These are phyloP conservation scores for Talaromyces sp. DNA, from an alignment of 2,329 filamentous ascomycete species.

Conservation along the genomic window DNA sequence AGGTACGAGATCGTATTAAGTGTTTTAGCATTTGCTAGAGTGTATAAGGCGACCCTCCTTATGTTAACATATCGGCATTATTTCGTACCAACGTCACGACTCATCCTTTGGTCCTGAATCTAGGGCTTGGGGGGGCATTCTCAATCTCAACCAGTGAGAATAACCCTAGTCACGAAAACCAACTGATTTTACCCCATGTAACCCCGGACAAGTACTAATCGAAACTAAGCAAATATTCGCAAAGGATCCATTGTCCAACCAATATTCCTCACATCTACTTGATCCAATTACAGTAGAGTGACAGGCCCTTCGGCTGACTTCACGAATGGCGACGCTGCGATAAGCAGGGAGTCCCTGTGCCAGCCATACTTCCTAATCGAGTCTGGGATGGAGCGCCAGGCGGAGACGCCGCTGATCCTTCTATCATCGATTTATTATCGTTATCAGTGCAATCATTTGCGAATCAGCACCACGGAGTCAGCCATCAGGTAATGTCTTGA, in stretches of 20 bases:
- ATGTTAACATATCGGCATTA: background rate
- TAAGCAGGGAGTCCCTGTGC: background rate
- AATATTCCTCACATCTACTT: background rate
- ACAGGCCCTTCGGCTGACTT: background rate
- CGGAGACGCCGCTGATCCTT: constrained; percentile 1
- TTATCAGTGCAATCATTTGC: background rate
- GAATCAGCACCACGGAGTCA: background rate
- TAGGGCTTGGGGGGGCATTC: background rate
- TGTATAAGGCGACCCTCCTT: no score
- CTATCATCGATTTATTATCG: background rate
- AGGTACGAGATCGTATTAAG: background rate
- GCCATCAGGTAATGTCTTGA: background rate
- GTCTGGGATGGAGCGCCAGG: background rate
- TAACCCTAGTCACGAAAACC: background rate
- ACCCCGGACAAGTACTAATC: background rate
- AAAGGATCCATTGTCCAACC: background rate
- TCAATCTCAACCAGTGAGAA: background rate
- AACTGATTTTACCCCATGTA: background rate
- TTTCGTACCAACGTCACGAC: background rate
- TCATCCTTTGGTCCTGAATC: background rate
- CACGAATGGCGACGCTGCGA: constrained; percentile 4
- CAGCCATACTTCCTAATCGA: background rate
- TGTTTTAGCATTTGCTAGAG: no score
- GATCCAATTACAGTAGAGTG: background rate
- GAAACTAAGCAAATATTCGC: background rate